Evolutionary conservation across 2,329 filamentous ascomycete genomes (phyloP).

Genomic region (Penicillium brasilianum): DNA sequence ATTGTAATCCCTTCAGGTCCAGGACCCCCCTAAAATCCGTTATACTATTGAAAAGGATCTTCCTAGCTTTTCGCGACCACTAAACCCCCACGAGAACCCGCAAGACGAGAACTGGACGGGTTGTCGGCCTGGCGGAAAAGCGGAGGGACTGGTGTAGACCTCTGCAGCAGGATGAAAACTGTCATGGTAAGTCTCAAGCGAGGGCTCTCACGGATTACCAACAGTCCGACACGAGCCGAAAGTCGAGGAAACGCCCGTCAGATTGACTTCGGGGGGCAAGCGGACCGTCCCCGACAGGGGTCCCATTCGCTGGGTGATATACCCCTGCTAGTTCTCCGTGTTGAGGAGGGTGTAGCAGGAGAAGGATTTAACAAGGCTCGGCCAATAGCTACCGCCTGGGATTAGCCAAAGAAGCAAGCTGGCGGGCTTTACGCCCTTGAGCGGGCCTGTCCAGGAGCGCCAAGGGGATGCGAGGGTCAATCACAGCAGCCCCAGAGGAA

Average conservation of each 20-base stretch:
- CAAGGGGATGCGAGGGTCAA: conserved; percentile 22
- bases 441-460: conserved; percentile 18
- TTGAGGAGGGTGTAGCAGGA: conserved; percentile 3
- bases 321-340: conserved; percentile 17
- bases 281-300: conserved; percentile 10
- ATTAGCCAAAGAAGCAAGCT: conserved; percentile 20
- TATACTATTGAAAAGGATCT: conserved; percentile 9
- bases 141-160: background rate
- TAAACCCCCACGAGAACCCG: background rate
- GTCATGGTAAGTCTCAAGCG: conserved; percentile 5
- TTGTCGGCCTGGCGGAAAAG: conserved; percentile 4
- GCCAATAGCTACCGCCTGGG: conserved; percentile 17
- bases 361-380: conserved; percentile 8
- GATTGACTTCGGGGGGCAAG: conserved; percentile 16
- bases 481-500: conserved; percentile 17
- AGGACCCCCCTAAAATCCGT: background rate
- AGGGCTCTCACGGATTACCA: conserved; percentile 12
- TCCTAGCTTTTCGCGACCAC: background rate
- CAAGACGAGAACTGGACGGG: background rate
- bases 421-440: conserved; percentile 12
- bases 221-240: conserved; percentile 12
- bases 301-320: conserved; percentile 19
- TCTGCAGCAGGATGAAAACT: background rate
- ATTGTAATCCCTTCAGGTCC: background rate
- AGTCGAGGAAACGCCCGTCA: conserved; percentile 17